Base-by-base conservation (phyloP, 768 basidiomycete genomes). In the Phylloporus arenicola region DNA sequence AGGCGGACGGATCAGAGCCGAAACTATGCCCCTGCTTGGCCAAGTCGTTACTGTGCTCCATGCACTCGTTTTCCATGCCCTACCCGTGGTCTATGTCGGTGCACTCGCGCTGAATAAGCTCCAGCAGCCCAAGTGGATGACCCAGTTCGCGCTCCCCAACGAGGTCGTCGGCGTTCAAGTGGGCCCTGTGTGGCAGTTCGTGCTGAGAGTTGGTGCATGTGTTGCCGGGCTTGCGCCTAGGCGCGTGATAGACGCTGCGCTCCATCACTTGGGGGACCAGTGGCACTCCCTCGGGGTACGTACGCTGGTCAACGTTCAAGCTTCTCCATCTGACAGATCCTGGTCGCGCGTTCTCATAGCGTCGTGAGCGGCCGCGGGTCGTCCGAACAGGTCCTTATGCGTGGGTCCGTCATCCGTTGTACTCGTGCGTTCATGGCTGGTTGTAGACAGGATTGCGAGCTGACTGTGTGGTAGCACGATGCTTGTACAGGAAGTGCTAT, bases 381-480 rank as follows among this genome's bases (percentile, higher is more conserved):
- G 57, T 68, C 14, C 52, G 55, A 25, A 62, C 56, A 10, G 68
- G 69, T n/a, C 64, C 65, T 1, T 68, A 67, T 42, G 53, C 56
- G 14, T 55, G 59, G 46, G 61, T 68, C 24, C 69, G 68, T 39
- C 68, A 70, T 51, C 64, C 63, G 1, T 24, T 64, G 27, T 67
- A 66, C 39, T 45, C 33, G 64, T 67, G 43, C 38, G 57, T 38
- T 12, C 17, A 38, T 12, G 5, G 35, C 37, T 38, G 17, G 11
- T 19, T n/a, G 16, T 34, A 14, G 33, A 34, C 46, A 38, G 9
- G 19, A 9, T 17, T n/a, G 35, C 35, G 35, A 17, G 35, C 35
- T 38, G 37, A n/a, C 9, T 10, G 3, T 5, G 22, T 29, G 4
- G 22, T 9, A 53, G 53, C 30, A 13, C 5, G 6, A 12, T 50